A percentile compares a stretch with the other conserved stretches of the same genome.
Evolutionary conservation across 352 stramenopile species (phyloP).

Genomic region (Globisporangium recalcitrans): DNA sequence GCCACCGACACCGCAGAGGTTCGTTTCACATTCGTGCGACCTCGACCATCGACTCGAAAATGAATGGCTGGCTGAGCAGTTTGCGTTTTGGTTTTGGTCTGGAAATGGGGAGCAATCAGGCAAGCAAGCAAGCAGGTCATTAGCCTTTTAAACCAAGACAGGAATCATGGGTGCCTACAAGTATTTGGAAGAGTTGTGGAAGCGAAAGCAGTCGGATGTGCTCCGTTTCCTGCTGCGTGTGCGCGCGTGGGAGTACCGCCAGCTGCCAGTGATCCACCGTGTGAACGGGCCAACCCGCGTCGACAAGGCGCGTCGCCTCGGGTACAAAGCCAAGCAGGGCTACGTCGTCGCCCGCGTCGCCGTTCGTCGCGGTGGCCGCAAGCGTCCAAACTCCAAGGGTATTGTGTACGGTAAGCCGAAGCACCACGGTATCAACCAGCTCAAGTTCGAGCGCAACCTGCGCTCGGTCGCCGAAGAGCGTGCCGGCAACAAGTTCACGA

Average conservation of each 20-base stretch:
- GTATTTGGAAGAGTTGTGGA: conserved; percentile 99
- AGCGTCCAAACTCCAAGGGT: conserved; percentile 98
- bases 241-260: conserved; percentile 97
- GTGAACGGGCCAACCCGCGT: conserved; percentile 93
- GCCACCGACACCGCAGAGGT: too few relatives aligned
- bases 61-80: conserved; percentile 17
- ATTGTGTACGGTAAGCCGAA: conserved; percentile 99
- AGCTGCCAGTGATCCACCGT: conserved; percentile 96
- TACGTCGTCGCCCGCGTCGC: conserved; percentile 97
- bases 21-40: background rate
- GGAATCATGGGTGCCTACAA: conserved; percentile 99
- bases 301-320: conserved; percentile 99
- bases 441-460: conserved; percentile 99
- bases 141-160: conserved; percentile 43
- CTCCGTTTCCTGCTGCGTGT: conserved; percentile 99
- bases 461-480: conserved; percentile 98
- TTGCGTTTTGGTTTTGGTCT: background rate
- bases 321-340: conserved; percentile 99
- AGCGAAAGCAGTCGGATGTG: conserved; percentile 99
- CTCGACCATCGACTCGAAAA: background rate
- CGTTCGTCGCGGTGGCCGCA: conserved; percentile 97
- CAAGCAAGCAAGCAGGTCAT: too few relatives aligned
- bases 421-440: conserved; percentile 99
- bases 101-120: background rate
- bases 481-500: conserved; percentile 95